Conservation (phyloP, 2,329 filamentous ascomycete species). For the Boeremia lycopersici region DNA sequence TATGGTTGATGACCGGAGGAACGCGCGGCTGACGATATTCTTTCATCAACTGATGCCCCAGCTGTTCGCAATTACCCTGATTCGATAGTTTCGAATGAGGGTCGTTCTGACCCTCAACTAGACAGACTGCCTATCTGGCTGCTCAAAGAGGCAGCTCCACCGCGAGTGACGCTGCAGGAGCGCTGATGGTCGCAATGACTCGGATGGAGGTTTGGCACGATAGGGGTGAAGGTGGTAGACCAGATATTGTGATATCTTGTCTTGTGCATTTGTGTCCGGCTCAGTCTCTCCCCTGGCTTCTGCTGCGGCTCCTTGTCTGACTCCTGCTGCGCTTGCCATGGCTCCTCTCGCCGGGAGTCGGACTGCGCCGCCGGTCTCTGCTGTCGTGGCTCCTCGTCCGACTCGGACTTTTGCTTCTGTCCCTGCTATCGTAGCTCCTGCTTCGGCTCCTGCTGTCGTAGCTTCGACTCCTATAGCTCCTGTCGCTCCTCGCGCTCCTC, state of each 20-base stretch:
- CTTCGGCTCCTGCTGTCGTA: constrained; percentile 15
- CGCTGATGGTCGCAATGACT: too few species aligned
- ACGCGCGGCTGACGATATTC: neutral
- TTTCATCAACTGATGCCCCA: too few species aligned
- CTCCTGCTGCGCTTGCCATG: neutral
- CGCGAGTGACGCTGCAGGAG: too few species aligned
- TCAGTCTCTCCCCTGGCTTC: neutral
- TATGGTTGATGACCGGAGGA: neutral
- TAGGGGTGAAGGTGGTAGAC: too few species aligned
- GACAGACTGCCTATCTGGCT: neutral
- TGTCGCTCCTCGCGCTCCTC: constrained; percentile 18
- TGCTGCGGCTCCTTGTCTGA: neutral
- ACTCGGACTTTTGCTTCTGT: neutral
- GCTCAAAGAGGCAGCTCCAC: too few species aligned
- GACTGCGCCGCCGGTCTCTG: constrained; percentile 7
- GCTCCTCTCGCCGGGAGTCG: constrained; percentile 6
- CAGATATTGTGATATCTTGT: too few species aligned
- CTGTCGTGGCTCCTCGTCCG: constrained; percentile 17
- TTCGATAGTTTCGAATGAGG: neutral
- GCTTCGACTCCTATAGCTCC: constrained; percentile 8
- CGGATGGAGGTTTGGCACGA: too few species aligned
- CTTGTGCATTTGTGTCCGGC: neutral
- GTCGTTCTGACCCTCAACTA: neutral
- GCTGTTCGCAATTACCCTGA: too few species aligned
- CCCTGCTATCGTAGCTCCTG: neutral